Percentiles rank a stretch among this genome's conserved stretches.
Evolutionary conservation across 208 protist species (phyloP).

Genomic region (Histomonas meleagridis): DNA sequence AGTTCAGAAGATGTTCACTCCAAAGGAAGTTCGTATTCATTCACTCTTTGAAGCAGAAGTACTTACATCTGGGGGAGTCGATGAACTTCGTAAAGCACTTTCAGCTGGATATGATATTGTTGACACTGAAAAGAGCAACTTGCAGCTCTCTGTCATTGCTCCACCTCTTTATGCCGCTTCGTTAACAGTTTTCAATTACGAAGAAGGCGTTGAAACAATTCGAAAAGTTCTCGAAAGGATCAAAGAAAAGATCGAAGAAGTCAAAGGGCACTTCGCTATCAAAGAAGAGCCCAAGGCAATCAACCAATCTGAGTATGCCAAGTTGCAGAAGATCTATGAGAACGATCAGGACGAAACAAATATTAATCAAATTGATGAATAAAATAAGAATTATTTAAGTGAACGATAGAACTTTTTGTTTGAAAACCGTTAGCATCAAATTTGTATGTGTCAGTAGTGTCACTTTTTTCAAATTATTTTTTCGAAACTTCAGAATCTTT

Average conservation of each 20-base stretch:
- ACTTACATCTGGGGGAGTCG: background rate
- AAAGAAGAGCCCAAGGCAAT: background rate
- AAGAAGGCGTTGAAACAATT: background rate
- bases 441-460: no score
- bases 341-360: no score
- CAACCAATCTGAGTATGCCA: background rate
- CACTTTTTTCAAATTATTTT: no score
- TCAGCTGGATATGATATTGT: background rate
- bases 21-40: conserved; percentile 13
- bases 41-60: conserved; percentile 15
- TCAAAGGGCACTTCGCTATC: background rate
- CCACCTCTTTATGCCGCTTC: background rate
- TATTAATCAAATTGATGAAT: no score
- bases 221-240: background rate
- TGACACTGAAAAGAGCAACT: background rate
- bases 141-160: background rate
- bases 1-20: background rate
- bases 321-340: no score
- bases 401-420: no score
- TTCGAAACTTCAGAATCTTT: no score
- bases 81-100: background rate
- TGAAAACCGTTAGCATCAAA: no score
- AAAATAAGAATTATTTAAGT: no score
- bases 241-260: background rate
- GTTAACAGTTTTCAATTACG: background rate